A percentile compares a stretch with the other conserved stretches of the same genome.
phyloP scores from a whole-genome alignment of 257 asterid species.

The Nicotiana tomentosiformis region DNA sequence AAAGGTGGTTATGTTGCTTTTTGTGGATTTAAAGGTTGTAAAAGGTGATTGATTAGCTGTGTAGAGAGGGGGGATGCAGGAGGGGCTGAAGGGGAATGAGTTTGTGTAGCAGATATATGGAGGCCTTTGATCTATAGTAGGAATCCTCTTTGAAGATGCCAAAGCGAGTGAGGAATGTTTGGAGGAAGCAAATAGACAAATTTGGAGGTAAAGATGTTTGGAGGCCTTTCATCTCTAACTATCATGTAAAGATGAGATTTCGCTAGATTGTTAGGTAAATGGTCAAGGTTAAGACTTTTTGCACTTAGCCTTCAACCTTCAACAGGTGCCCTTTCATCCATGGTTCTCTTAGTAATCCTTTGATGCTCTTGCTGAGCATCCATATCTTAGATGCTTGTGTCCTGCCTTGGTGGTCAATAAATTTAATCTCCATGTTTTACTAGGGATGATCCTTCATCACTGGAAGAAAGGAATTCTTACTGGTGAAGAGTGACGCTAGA shows the following conservation, averaged over 20 bases:
- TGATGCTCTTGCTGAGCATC: not conserved
- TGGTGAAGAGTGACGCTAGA: too few relatives aligned
- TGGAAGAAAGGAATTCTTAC: too few relatives aligned
- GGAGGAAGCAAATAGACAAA: not conserved
- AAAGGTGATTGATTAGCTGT: not conserved
- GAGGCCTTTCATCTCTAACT: not conserved
- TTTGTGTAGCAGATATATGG: not conserved
- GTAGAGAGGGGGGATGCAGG: not conserved
- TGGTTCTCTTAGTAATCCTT: not conserved
- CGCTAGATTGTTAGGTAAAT: not conserved
- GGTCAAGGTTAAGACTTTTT: not conserved
- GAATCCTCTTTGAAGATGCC: not conserved
- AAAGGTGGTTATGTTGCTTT: not conserved
- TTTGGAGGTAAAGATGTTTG: not conserved
- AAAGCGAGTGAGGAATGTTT: not conserved
- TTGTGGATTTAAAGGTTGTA: not conserved
- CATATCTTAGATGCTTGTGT: not conserved
- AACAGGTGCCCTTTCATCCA: not conserved
- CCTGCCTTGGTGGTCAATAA: not conserved
- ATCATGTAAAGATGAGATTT: not conserved
- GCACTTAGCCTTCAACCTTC: not conserved
- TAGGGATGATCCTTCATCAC: too few relatives aligned
- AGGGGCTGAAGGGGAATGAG: not conserved
- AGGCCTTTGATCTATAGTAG: not conserved
- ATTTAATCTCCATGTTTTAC: not conserved